Evolutionary conservation across 2,329 filamentous ascomycete genomes (phyloP), one percentile per base, ranked within the genome.

Genomic region (Bipolaris victoriae): DNA sequence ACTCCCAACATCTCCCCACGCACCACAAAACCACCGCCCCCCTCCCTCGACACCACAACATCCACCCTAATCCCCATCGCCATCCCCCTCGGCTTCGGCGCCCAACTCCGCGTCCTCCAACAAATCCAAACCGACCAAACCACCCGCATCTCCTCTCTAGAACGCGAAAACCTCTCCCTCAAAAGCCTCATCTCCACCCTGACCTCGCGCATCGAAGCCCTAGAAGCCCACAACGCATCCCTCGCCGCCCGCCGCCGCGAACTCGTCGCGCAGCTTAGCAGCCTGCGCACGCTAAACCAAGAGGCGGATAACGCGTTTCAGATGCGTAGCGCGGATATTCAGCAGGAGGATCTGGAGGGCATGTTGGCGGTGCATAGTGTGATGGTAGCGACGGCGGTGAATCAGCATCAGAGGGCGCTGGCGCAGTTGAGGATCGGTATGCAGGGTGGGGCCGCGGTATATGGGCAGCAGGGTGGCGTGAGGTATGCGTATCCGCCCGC

Each of bases 251-350:
- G 62, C 6, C 67, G 67, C 40, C 54, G 52, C 7, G 66, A 66
- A 46, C 57, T 63, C 2, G 66, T 66, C 7, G 1, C 41, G 16
- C 59, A 61, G 9, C 59, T 70, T 1, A 37, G 51, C 43, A 70
- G 60, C 36, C 52, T 68, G 26, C 58, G 64, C 15, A 62, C 63
- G 1, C 41, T 65, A 0, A 52, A 67, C 31, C 61, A 63, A 31
- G 65, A 68, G 48, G 61, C 66, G 20, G 55, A 49, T 39, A 68
- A 68, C 26, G 57, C 62, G 1, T 64, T 69, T 37, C 49, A 54
- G 1, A 22, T 65, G 15, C 64, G 64, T 20, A 53, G 60, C 3
- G 43, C 7, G 2, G 64, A 67, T 11, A 49, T 69, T 7, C 57
- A 66, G 29, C 11, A 48, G 11, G 65, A 66, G 9, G 62, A 69